Percentiles rank a stretch among this genome's conserved stretches.
phyloP scores from a whole-genome alignment of 2,329 filamentous ascomycete genomes.

The Alternaria ethzedia region DNA sequence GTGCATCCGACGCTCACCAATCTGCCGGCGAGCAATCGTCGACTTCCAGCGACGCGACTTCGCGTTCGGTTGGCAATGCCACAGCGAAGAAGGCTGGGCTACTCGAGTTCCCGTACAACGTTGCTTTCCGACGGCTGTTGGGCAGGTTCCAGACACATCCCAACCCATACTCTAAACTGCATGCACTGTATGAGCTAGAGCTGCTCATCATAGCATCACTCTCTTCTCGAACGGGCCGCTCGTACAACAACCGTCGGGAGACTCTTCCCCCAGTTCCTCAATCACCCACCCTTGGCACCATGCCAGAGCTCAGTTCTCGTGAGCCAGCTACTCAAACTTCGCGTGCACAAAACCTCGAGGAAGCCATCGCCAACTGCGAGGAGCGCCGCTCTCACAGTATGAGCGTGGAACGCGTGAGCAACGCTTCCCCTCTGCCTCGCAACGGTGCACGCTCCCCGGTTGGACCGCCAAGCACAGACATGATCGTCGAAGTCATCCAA shows the following conservation, averaged over 20 bases:
- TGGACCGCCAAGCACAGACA: constrained; percentile 50
- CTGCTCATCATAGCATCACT: constrained; percentile 80
- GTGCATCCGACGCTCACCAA: constrained; percentile 46
- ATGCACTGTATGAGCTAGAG: constrained; percentile 81
- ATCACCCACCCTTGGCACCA: constrained; percentile 53
- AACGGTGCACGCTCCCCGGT: constrained; percentile 46
- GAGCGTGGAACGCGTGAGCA: constrained; percentile 42
- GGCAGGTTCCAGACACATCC: constrained; percentile 88
- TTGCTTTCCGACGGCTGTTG: constrained; percentile 79
- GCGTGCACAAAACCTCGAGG: constrained; percentile 62
- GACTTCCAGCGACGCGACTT: constrained; percentile 54
- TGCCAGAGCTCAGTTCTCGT: constrained; percentile 53
- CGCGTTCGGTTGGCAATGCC: constrained; percentile 49
- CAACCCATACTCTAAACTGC: constrained; percentile 85
- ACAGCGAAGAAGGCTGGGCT: constrained; percentile 53
- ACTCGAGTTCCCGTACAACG: constrained; percentile 77
- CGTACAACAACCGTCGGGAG: constrained; percentile 49
- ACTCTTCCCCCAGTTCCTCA: constrained; percentile 52
- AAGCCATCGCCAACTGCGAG: constrained; percentile 72
- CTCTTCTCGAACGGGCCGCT: constrained; percentile 60
- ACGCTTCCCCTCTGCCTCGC: constrained; percentile 48
- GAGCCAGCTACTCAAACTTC: constrained; percentile 51
- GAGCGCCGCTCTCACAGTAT: constrained; percentile 69
- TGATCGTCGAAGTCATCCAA: constrained; percentile 53
- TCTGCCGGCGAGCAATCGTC: constrained; percentile 55